phyloP scores from a whole-genome alignment of 2,329 filamentous ascomycete genomes.

The Pezicula rhizophila region DNA sequence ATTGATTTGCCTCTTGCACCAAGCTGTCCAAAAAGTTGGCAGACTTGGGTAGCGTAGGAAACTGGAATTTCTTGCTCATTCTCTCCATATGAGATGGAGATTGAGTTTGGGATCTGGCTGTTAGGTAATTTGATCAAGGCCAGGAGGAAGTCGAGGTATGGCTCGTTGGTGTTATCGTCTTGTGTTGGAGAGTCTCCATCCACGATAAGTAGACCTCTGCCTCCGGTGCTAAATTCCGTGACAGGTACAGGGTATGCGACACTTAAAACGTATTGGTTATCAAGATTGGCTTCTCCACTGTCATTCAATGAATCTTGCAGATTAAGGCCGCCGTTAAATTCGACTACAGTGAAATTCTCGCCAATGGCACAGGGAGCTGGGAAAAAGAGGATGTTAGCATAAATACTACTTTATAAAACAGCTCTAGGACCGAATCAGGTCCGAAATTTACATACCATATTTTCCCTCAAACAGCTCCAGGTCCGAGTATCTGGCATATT shows the following conservation, averaged over 20 bases:
- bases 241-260: conserved; percentile 42
- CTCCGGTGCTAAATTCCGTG: conserved; percentile 36
- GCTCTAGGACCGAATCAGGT: too few species aligned
- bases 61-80: conserved; percentile 56
- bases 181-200: conserved; percentile 33
- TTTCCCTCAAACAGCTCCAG: conserved; percentile 36
- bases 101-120: conserved; percentile 28
- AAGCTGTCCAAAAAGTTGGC: conserved; percentile 54
- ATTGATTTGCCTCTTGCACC: conserved; percentile 58
- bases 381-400: too few species aligned
- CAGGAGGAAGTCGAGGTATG: conserved; percentile 54
- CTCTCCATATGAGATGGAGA: conserved; percentile 60
- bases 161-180: conserved; percentile 53
- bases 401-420: too few species aligned
- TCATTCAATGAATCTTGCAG: conserved; percentile 30
- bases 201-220: conserved; percentile 43
- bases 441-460: conserved; percentile 23
- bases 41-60: conserved; percentile 53
- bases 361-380: conserved; percentile 34
- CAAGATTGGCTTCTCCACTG: conserved; percentile 47
- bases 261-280: conserved; percentile 45
- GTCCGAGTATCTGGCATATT: conserved; percentile 26
- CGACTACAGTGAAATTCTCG: conserved; percentile 30
- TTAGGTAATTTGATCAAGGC: conserved; percentile 46
- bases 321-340: conserved; percentile 10